phyloP scores from a whole-genome alignment of 352 stramenopile species.

The Thalassiosira hispida region DNA sequence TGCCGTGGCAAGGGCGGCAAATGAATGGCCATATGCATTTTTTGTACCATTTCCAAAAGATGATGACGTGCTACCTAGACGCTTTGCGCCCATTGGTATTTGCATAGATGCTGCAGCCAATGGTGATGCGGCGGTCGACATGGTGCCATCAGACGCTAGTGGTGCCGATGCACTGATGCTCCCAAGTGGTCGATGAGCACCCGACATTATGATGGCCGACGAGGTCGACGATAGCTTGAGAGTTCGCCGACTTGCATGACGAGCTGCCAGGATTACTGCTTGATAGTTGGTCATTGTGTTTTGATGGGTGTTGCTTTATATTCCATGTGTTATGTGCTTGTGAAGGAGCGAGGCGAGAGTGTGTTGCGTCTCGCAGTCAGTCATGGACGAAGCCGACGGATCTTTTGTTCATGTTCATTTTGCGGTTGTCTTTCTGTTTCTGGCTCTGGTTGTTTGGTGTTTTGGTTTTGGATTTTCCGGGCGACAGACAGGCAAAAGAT shows the following conservation, averaged over 20 bases:
- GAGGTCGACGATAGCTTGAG: not conserved
- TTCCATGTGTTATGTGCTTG: too few relatives aligned
- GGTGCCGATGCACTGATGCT: not conserved
- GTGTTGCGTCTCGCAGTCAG: too few relatives aligned
- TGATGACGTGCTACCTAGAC: too few relatives aligned
- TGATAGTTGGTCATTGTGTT: conserved; percentile 12
- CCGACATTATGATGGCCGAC: not conserved
- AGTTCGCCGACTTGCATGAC: not conserved
- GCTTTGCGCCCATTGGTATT: not conserved
- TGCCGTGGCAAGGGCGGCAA: not conserved
- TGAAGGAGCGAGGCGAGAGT: too few relatives aligned
- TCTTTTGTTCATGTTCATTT: too few relatives aligned
- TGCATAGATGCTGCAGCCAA: not conserved
- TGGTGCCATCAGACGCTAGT: not conserved
- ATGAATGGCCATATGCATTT: not conserved
- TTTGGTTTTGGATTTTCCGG: too few relatives aligned
- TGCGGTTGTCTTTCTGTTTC: too few relatives aligned
- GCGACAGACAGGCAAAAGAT: too few relatives aligned
- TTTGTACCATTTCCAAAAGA: not conserved
- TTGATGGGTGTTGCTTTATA: too few relatives aligned
- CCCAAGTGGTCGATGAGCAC: not conserved
- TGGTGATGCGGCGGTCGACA: conserved; percentile 3
- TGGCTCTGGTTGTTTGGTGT: too few relatives aligned
- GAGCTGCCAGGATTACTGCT: not conserved
- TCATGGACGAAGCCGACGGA: too few relatives aligned